A percentile compares a stretch with the other conserved stretches of the same genome.
Evolutionary conservation across 1,284 basidiomycete species (phyloP).

Genomic region (Ustilago nuda): DNA sequence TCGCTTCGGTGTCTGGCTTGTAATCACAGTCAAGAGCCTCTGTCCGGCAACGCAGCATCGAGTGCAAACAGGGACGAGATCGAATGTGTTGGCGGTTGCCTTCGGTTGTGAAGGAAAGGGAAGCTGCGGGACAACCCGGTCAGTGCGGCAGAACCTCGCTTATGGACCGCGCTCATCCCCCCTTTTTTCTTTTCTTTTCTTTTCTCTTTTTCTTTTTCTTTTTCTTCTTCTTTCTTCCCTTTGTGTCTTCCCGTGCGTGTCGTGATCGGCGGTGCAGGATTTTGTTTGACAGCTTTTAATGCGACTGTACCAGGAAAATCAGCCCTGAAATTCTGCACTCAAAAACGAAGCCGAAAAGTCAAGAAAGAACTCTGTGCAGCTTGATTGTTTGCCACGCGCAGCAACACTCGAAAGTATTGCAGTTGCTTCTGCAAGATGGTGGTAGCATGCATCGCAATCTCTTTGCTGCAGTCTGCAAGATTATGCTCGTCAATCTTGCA

Average conservation of each 20-base stretch:
- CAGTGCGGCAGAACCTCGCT: conserved; percentile 8
- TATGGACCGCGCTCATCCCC: neutral
- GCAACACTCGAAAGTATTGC: neutral
- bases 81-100: neutral
- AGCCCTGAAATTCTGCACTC: neutral
- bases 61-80: neutral
- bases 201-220: no score
- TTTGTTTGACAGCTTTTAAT: conserved; percentile 8
- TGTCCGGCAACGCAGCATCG: neutral
- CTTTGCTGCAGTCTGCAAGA: neutral
- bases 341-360: neutral
- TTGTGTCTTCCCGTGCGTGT: conserved; percentile 5
- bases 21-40: neutral
- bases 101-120: neutral
- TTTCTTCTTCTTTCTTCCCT: no score
- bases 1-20: neutral
- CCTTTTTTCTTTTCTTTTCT: neutral
- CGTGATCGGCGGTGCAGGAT: conserved; percentile 10
- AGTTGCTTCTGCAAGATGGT: neutral
- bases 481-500: neutral
- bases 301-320: conserved; percentile 1
- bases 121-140: conserved; percentile 5
- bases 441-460: conserved; percentile 1
- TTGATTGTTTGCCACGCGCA: neutral
- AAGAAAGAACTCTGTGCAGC: conserved; percentile 2